These are phyloP conservation scores for Neurospora terricola DNA, from an alignment of 495 filamentous ascomycete species.

Conservation along the genomic window DNA sequence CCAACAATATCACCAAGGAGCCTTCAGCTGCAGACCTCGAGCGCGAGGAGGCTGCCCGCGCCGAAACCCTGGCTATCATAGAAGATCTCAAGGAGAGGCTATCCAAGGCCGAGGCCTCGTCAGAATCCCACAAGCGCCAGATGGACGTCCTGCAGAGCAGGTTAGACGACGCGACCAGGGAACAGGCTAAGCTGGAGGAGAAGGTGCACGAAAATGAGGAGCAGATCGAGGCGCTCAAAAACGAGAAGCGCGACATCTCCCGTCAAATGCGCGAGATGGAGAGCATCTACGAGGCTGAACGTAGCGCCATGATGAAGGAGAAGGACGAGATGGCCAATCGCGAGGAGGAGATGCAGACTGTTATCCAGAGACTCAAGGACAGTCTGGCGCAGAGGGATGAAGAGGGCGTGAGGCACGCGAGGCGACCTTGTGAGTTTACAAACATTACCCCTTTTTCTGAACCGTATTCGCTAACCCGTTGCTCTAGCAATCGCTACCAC, in stretches of 20 bases:
- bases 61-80: conserved; percentile 65
- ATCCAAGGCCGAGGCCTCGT: conserved; percentile 65
- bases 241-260: conserved; percentile 67
- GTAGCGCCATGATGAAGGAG: conserved; percentile 77
- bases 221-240: conserved; percentile 65
- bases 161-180: conserved; percentile 73
- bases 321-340: conserved; percentile 75
- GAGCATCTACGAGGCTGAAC: conserved; percentile 79
- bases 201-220: conserved; percentile 72
- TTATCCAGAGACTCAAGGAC: conserved; percentile 86
- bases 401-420: conserved; percentile 54
- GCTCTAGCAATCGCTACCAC: conserved; percentile 34
- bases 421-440: conserved; percentile 51
- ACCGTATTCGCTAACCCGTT: conserved; percentile 2
- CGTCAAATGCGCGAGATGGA: conserved; percentile 83
- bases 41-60: conserved; percentile 43
- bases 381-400: conserved; percentile 62
- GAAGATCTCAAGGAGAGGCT: conserved; percentile 78
- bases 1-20: conserved; percentile 31
- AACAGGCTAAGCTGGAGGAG: conserved; percentile 82
- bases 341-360: conserved; percentile 80
- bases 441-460: background rate
- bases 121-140: conserved; percentile 77
- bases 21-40: conserved; percentile 34
- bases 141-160: conserved; percentile 73